Conservation (phyloP, 75 land plant species). For the Cupressus sempervirens region DNA sequence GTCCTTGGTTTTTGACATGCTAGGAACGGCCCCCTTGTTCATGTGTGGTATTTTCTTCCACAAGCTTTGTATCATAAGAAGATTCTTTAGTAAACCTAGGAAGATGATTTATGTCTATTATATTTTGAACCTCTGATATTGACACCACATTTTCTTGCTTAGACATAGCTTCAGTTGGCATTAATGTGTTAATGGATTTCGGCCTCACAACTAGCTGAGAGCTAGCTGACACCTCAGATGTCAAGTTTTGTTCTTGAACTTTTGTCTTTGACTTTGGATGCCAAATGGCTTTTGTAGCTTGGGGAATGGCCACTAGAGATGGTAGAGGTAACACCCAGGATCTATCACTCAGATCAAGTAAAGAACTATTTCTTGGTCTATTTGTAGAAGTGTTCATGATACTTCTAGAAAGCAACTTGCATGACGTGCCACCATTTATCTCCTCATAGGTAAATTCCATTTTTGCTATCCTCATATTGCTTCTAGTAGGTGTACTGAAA, state of each 20-base stretch:
- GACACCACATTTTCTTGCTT: neutral
- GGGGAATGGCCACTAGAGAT: conserved; percentile 57
- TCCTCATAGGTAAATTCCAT: conserved; percentile 28
- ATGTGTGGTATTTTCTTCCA: too few relatives aligned
- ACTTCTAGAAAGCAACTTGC: neutral
- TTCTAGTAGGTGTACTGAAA: neutral
- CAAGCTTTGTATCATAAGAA: conserved; percentile 6
- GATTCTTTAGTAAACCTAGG: neutral
- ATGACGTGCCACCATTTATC: neutral
- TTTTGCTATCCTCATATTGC: conserved; percentile 33
- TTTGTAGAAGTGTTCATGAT: neutral
- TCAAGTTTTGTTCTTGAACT: neutral
- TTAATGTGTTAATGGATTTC: neutral
- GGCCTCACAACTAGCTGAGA: neutral
- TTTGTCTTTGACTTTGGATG: conserved; percentile 36
- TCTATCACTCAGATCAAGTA: conserved; percentile 6
- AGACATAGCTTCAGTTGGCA: neutral
- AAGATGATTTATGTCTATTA: neutral
- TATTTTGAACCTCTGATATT: neutral
- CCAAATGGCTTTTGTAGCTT: conserved; percentile 67
- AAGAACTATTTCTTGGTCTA: neutral
- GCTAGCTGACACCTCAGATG: neutral
- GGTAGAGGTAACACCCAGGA: conserved; percentile 69
- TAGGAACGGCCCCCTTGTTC: too few relatives aligned
- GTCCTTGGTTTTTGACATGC: too few relatives aligned